These are phyloP conservation scores for Ogataea hybrid DNA, from an alignment of 1,139 yeast species.

Conservation along the genomic window DNA sequence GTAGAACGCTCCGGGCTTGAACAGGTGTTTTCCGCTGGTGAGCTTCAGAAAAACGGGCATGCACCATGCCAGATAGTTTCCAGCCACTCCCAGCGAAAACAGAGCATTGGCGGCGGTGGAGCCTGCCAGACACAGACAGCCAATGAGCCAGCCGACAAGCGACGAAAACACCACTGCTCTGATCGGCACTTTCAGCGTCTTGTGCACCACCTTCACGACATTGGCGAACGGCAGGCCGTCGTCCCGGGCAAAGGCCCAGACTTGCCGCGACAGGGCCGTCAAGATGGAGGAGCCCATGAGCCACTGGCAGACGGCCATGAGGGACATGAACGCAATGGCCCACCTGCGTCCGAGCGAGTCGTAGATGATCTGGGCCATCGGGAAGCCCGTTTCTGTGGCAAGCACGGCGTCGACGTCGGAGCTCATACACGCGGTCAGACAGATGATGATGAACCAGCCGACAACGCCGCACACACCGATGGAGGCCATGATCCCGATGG, in stretches of 20 bases:
- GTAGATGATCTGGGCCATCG: constrained; percentile 63
- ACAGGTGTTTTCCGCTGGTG: constrained; percentile 45
- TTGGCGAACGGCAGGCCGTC: constrained; percentile 47
- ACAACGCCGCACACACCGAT: constrained; percentile 58
- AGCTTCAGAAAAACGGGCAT: constrained; percentile 52
- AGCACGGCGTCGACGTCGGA: constrained; percentile 47
- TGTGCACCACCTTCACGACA: constrained; percentile 52
- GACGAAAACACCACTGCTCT: constrained; percentile 60
- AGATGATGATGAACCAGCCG: constrained; percentile 58
- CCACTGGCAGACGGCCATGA: constrained; percentile 60
- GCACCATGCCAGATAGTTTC: constrained; percentile 60
- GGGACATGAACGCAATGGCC: constrained; percentile 64
- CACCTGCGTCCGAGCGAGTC: constrained; percentile 68
- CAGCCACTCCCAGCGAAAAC: constrained; percentile 58
- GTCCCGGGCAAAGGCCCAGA: constrained; percentile 54
- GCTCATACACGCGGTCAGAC: constrained; percentile 54
- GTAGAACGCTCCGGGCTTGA: constrained; percentile 64
- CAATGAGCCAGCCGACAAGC: constrained; percentile 45
- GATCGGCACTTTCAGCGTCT: constrained; percentile 52
- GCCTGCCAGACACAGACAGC: constrained; percentile 57
- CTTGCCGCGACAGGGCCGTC: constrained; percentile 50
- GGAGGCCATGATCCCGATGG: constrained; percentile 58
- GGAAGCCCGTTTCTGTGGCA: constrained; percentile 46
- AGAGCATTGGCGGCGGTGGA: constrained; percentile 60
- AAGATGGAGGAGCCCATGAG: constrained; percentile 62